Evolutionary conservation across 306 rosid species (phyloP).

Genomic region (Glycine tomentella): DNA sequence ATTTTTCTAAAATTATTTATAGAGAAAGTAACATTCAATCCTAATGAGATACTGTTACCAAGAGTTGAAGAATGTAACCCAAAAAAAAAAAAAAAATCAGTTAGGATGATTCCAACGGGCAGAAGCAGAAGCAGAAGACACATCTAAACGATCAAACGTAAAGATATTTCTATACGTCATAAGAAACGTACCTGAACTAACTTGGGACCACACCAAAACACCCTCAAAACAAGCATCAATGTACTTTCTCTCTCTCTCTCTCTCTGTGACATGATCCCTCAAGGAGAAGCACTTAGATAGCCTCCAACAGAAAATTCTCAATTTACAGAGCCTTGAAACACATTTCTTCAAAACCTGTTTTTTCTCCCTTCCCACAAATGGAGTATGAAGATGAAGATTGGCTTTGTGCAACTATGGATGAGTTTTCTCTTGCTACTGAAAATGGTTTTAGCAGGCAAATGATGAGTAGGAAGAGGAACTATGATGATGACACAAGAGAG

Average conservation of each 20-base stretch:
- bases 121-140: constrained; percentile 32
- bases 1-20: too few species aligned
- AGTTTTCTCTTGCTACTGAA: constrained; percentile 35
- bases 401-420: constrained; percentile 40
- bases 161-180: constrained; percentile 5
- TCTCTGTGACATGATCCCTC: constrained; percentile 42
- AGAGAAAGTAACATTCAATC: too few species aligned
- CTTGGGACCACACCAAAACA: not conserved
- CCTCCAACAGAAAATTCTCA: constrained; percentile 18
- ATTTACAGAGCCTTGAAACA: not conserved
- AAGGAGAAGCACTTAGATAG: constrained; percentile 46
- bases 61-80: too few species aligned
- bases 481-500: constrained; percentile 29
- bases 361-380: constrained; percentile 36
- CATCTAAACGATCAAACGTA: not conserved
- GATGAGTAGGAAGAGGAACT: constrained; percentile 48
- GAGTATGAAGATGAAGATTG: constrained; percentile 49
- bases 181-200: constrained; percentile 41
- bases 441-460: constrained; percentile 40
- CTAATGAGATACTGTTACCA: not conserved
- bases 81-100: too few species aligned
- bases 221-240: not conserved
- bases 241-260: constrained; percentile 27
- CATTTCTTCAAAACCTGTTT: not conserved
- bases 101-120: constrained; percentile 33